phyloP scores from a whole-genome alignment of 345 rosid species.

The Raphanus sativus region DNA sequence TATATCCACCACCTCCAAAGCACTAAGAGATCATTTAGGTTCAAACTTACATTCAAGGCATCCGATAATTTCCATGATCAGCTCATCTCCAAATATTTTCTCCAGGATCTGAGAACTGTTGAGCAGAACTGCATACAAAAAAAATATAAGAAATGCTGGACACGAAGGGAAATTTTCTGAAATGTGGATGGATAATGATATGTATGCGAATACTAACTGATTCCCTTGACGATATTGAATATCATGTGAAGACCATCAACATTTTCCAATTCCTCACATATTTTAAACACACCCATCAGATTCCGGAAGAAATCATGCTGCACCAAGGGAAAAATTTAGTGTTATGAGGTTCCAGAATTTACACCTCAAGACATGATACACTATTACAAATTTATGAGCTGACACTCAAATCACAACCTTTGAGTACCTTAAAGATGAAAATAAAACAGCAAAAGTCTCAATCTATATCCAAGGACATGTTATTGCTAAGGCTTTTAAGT shows the following conservation, averaged over 20 bases:
- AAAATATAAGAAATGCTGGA: slow-evolving; percentile 11
- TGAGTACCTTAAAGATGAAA: slow-evolving; percentile 4
- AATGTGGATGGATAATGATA: slow-evolving; percentile 1
- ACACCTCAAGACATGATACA: neutral
- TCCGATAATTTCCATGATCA: slow-evolving; percentile 92
- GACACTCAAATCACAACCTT: slow-evolving; percentile 22
- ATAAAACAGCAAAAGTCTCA: neutral
- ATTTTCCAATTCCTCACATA: slow-evolving; percentile 87
- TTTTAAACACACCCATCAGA: slow-evolving; percentile 77
- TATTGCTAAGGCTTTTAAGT: neutral
- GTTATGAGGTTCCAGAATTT: slow-evolving; percentile 7
- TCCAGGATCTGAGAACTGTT: slow-evolving; percentile 91
- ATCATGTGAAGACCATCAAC: slow-evolving; percentile 91
- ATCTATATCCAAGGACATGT: slow-evolving; percentile 8
- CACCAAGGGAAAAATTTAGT: slow-evolving; percentile 35
- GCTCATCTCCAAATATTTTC: slow-evolving; percentile 91
- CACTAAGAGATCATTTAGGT: neutral
- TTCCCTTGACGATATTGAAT: slow-evolving; percentile 87
- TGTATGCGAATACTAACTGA: slow-evolving; percentile 57
- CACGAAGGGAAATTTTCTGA: slow-evolving; percentile 9
- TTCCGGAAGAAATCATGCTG: slow-evolving; percentile 88
- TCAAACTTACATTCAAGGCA: slow-evolving; percentile 88
- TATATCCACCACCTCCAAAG: slow-evolving; percentile 13
- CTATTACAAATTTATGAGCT: neutral
- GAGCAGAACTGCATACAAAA: slow-evolving; percentile 68